These are phyloP conservation scores for Zymoseptoria brevis DNA, from an alignment of 2,329 filamentous ascomycete genomes.

Conservation along the genomic window DNA sequence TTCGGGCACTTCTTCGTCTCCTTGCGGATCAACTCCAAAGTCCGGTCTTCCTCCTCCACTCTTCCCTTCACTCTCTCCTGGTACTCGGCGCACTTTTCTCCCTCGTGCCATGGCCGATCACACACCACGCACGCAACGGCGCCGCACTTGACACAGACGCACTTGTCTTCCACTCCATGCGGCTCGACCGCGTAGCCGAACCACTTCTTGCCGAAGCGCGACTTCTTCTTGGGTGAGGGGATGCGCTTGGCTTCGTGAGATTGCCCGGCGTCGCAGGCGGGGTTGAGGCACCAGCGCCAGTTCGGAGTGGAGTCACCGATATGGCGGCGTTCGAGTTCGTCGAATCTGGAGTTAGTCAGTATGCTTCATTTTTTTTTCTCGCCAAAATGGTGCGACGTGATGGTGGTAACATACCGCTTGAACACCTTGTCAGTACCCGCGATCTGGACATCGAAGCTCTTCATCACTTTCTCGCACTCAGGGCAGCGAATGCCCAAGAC, in stretches of 20 bases:
- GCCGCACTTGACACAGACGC: constrained; percentile 24
- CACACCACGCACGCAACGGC: constrained; percentile 25
- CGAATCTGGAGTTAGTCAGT: constrained; percentile 36
- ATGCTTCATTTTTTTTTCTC: neutral
- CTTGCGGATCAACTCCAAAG: constrained; percentile 13
- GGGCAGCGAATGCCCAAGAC: constrained; percentile 46
- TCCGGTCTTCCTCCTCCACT: constrained; percentile 25
- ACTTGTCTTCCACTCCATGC: constrained; percentile 19
- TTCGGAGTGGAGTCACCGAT: constrained; percentile 24
- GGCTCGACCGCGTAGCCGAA: neutral
- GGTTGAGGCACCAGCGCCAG: constrained; percentile 47
- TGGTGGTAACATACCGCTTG: constrained; percentile 35
- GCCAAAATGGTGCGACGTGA: neutral
- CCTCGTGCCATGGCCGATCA: constrained; percentile 26
- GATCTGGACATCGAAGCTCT: constrained; percentile 38
- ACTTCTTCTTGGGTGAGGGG: constrained; percentile 1
- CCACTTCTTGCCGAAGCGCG: constrained; percentile 2
- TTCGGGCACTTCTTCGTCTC: constrained; percentile 24
- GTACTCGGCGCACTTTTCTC: constrained; percentile 30
- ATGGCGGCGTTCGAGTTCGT: constrained; percentile 21
- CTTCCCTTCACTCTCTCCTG: constrained; percentile 16
- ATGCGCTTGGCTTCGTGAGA: constrained; percentile 24
- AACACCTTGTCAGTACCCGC: constrained; percentile 40
- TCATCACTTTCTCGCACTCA: constrained; percentile 40
- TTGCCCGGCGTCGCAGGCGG: constrained; percentile 46